Base-by-base conservation (phyloP, 2,329 filamentous ascomycete genomes). In the Calonectria pseudoturangicola region DNA sequence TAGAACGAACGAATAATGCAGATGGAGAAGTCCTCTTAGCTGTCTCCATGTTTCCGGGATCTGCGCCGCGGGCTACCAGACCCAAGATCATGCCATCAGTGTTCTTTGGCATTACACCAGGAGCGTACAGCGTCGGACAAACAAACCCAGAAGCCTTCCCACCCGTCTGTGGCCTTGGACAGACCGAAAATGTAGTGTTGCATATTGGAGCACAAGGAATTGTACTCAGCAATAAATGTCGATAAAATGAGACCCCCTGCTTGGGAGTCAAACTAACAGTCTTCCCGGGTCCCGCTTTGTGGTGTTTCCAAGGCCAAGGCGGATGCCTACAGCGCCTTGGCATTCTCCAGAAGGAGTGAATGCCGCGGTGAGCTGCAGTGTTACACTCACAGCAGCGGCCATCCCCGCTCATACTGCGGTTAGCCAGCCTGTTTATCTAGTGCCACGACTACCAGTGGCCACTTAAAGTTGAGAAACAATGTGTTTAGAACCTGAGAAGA, bases 111-210 rank as follows among this genome's bases (percentile, higher is more conserved):
- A 25, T 47, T 25, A 33, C 41, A 63, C 54, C 27, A 16, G 21
- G 54, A 33, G 25, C n/a, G 41, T 21, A 45, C 50, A 36, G 65
- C 33, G 50, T 48, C 28, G 28, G 13, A 63, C 41, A 8, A 25
- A n/a, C 21, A 41, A 28, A 9, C 16, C 21, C 4, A 8, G 30
- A 63, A 8, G 41, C 3, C 16, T 12, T 18, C 33, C 39, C 30
- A 50, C 50, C 47, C 69, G 30, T 50, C 48, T 39, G 39, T 30
- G 41, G 50, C 64, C 64, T 56, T 39, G 56, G 25, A 41, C n/a
- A 48, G 15, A 33, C 7, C 15, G 48, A 43, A 33, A 12, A 48
- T 16, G 62, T 70, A 50, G 15, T 16, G 7, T 36, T 51, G 39
- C 27, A 43, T 43, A 30, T 13, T 10, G 41, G 39, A 47, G 41